Percentiles rank a stretch among this genome's conserved stretches.
Conservation (phyloP, 768 basidiomycete genomes). For the Chalciporus piperatus region DNA sequence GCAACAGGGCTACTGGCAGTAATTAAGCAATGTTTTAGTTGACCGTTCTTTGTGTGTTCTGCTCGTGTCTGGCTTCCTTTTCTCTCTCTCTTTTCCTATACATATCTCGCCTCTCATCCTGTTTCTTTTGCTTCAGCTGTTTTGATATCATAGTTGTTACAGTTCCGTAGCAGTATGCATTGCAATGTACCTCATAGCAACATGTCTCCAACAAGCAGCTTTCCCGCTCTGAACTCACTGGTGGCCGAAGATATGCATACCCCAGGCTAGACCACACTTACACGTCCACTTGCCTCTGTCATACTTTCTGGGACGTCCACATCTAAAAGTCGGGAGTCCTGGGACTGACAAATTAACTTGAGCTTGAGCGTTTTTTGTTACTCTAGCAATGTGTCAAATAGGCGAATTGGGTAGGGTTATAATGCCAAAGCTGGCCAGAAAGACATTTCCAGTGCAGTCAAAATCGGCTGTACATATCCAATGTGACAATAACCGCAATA, state of each 20-base stretch:
- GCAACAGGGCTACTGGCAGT: constrained; percentile 59
- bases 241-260: no score
- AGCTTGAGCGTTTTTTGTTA: no score
- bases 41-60: constrained; percentile 5
- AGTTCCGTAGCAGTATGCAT: constrained; percentile 25
- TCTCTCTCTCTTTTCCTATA: constrained; percentile 2
- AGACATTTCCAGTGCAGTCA: not conserved
- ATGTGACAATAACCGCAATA: no score
- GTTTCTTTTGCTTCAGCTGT: constrained; percentile 25
- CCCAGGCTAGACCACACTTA: no score
- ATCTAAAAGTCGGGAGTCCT: no score
- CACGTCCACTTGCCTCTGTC: no score
- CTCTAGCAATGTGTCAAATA: no score
- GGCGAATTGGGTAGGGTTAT: no score
- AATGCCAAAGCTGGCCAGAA: no score
- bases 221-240: not conserved
- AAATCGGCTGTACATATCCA: not conserved
- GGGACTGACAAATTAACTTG: no score
- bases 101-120: constrained; percentile 4
- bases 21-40: constrained; percentile 12
- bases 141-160: constrained; percentile 29
- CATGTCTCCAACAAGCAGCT: constrained; percentile 22
- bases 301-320: no score
- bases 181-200: constrained; percentile 30
- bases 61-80: constrained; percentile 5